These are phyloP conservation scores for Phialophora chinensis DNA, from an alignment of 2,329 filamentous ascomycete genomes.

Conservation along the genomic window DNA sequence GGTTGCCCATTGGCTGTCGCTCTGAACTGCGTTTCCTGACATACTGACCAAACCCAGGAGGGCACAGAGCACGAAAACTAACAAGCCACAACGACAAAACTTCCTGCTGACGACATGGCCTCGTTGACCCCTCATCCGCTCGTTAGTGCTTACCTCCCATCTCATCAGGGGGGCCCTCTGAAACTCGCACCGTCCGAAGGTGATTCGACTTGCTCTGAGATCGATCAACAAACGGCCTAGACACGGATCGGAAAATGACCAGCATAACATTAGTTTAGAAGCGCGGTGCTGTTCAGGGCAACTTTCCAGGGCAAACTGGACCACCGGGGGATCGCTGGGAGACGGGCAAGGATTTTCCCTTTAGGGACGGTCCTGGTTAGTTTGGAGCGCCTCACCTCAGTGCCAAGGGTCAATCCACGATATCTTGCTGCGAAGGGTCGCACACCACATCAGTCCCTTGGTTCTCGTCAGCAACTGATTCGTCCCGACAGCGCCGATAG, in stretches of 20 bases:
- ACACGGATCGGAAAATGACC: constrained; percentile 28
- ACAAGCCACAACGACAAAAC: constrained; percentile 18
- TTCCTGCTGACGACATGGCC: constrained; percentile 27
- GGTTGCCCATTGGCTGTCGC: constrained; percentile 23
- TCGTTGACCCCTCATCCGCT: constrained; percentile 26
- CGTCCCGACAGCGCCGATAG: constrained; percentile 15
- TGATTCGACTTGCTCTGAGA: constrained; percentile 21
- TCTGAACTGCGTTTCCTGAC: constrained; percentile 16
- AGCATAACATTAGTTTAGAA: constrained; percentile 20
- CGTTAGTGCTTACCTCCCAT: constrained; percentile 35
- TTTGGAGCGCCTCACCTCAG: constrained; percentile 19
- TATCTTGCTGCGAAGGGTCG: constrained; percentile 3
- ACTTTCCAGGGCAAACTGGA: neutral
- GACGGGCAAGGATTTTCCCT: constrained; percentile 15
- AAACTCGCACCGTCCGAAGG: constrained; percentile 17
- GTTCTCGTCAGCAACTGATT: constrained; percentile 16
- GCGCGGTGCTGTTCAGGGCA: neutral
- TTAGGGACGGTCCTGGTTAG: constrained; percentile 10
- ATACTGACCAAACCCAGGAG: constrained; percentile 13
- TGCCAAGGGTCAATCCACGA: constrained; percentile 21
- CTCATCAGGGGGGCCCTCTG: constrained; percentile 20
- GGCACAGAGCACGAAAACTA: constrained; percentile 17
- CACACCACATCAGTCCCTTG: constrained; percentile 1
- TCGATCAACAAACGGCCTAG: constrained; percentile 27
- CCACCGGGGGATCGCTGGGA: neutral